These are phyloP conservation scores for Thecamonas trahens DNA, from an alignment of 78 protist species.

Conservation along the genomic window DNA sequence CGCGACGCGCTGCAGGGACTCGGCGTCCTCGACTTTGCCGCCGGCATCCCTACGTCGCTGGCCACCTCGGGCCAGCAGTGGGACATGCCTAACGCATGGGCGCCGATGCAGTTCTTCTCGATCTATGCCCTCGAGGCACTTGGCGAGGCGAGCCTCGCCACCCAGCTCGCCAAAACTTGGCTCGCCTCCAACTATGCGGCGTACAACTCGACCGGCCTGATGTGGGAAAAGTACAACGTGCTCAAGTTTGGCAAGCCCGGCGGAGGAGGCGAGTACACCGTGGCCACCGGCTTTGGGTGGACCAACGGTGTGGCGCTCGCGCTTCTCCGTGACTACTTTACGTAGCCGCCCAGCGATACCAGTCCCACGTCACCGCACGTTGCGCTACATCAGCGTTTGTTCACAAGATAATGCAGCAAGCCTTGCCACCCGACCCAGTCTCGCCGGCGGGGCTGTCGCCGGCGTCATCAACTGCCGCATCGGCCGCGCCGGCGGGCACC, in stretches of 20 bases:
- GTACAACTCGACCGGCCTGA: constrained; percentile 40
- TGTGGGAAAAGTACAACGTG: constrained; percentile 55
- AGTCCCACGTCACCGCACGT: too few species aligned
- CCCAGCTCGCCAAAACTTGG: constrained; percentile 17
- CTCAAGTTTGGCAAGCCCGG: constrained; percentile 41
- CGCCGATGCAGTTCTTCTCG: constrained; percentile 55
- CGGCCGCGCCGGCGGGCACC: too few species aligned
- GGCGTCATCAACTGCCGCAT: too few species aligned
- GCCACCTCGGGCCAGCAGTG: too few species aligned
- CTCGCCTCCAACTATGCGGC: constrained; percentile 26
- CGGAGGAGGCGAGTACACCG: constrained; percentile 62
- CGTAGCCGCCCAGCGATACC: too few species aligned
- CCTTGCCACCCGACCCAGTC: too few species aligned
- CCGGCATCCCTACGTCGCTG: too few species aligned
- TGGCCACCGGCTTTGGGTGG: constrained; percentile 66
- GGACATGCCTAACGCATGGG: constrained; percentile 58
- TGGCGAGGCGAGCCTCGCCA: neutral
- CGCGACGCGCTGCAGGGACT: too few species aligned
- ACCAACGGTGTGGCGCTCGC: constrained; percentile 45
- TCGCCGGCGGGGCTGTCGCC: too few species aligned
- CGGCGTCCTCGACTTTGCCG: too few species aligned
- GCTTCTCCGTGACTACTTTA: constrained; percentile 21
- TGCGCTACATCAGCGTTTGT: too few species aligned
- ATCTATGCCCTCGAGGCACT: neutral
- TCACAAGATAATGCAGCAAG: too few species aligned